Evolutionary conservation across 345 rosid species (phyloP).

Genomic region (Mercurialis annua): DNA sequence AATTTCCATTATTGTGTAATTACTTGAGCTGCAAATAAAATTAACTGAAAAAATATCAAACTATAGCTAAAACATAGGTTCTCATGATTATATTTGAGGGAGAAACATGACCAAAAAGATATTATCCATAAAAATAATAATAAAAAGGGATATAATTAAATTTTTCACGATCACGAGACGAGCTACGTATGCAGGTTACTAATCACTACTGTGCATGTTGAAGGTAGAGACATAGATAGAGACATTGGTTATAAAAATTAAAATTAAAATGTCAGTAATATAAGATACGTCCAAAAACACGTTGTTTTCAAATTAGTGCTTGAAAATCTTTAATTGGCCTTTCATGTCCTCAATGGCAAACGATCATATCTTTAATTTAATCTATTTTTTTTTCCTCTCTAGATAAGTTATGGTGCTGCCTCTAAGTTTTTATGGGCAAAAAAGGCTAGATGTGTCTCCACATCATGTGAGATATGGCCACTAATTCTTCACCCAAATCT

Average conservation of each 20-base stretch:
- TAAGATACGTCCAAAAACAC: constrained; percentile 30
- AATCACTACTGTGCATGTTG: constrained; percentile 35
- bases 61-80: too few relatives aligned
- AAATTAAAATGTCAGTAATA: constrained; percentile 13
- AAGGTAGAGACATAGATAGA: constrained; percentile 24
- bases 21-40: too few relatives aligned
- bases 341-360: constrained; percentile 15
- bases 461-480: constrained; percentile 3
- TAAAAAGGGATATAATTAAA: too few relatives aligned
- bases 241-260: constrained; percentile 24
- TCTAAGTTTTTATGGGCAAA: constrained; percentile 21
- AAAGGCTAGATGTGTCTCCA: background rate
- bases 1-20: too few relatives aligned
- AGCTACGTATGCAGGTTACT: constrained; percentile 41
- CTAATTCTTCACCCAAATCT: background rate
- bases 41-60: too few relatives aligned
- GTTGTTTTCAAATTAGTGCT: constrained; percentile 35
- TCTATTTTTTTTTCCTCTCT: background rate
- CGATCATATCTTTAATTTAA: constrained; percentile 17
- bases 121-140: too few relatives aligned
- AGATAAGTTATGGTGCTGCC: constrained; percentile 21
- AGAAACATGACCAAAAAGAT: too few relatives aligned
- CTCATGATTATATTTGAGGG: too few relatives aligned
- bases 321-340: constrained; percentile 25
- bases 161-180: constrained; percentile 29